Evolutionary conservation across 441 rosid genomes (phyloP), one percentile per base, ranked within the genome.

Genomic region (Cnidoscolus chayamansa): DNA sequence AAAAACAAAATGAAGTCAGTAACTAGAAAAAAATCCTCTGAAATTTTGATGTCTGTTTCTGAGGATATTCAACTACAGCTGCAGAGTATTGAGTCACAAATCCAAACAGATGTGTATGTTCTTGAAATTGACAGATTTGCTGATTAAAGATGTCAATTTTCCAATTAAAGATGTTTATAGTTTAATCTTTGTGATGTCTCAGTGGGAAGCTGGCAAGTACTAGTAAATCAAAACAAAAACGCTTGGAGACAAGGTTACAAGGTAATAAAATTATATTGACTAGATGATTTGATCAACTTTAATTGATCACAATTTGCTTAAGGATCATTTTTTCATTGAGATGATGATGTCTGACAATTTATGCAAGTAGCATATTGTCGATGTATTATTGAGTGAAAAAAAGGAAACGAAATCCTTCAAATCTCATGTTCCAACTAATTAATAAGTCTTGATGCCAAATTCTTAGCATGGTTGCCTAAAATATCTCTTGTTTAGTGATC

Each of bases 221-320:
- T 67, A 71, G 86, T 74, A 95, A 86, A 81, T 83, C 88, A 49
- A 95, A 89, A 84, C 82, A 96, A 81, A 90, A 89, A 82, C 83
- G 79, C 60, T 79, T 89, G 50, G 98, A 93, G 80, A 80, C 86
- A 78, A 86, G 78, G 84, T 84, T 92, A 67, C 88, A 84, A 87
- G 99, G 98, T 92, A 84, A 77, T 45, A 43, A 73, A 7, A 65
- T 76, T 48, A 8, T 61, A 12, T 56, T 63, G 61, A 25, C 63
- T 30, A 25, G 35, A 48, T 11, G 67, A 37, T 35, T 68, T 37
- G 57, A 25, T 77, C 69, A 64, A 48, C 59, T 50, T 69, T 47
- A 43, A 56, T 65, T 54, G 12, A 72, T 43, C 31, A 50, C 30
- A 47, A 48, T 68, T 55, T 60, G 15, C 45, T 65, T 50, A 47